Evolutionary conservation across 768 basidiomycete species (phyloP).

Genomic region (Termitomyces eurrhizus): DNA sequence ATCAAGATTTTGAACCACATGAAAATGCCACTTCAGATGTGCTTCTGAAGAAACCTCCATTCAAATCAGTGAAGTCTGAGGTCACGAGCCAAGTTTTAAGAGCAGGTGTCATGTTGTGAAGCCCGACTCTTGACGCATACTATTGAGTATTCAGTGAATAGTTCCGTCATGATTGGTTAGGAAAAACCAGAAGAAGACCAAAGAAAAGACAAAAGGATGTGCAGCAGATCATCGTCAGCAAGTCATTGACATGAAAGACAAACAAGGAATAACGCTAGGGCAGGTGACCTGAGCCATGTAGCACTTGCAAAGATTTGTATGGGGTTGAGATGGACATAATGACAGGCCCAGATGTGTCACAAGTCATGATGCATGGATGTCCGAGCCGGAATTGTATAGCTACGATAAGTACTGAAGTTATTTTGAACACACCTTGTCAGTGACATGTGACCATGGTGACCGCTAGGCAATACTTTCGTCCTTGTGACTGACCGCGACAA

Average conservation of each 20-base stretch:
- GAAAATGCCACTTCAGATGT: not conserved
- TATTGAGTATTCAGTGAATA: not conserved
- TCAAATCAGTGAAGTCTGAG: not conserved
- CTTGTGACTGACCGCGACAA: too few relatives aligned
- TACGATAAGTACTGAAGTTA: too few relatives aligned
- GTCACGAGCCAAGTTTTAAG: not conserved
- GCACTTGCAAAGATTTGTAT: not conserved
- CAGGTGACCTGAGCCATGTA: not conserved
- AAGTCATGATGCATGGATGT: too few relatives aligned
- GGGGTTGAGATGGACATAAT: not conserved
- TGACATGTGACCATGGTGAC: too few relatives aligned
- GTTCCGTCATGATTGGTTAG: not conserved
- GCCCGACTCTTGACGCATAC: not conserved
- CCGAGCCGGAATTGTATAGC: too few relatives aligned
- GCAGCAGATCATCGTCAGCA: not conserved
- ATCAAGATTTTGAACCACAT: not conserved
- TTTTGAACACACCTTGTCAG: too few relatives aligned
- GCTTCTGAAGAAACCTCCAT: not conserved
- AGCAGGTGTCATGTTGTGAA: not conserved
- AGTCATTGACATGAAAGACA: not conserved
- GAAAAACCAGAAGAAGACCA: not conserved
- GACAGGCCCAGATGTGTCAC: not conserved
- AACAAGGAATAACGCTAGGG: not conserved
- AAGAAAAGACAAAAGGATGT: not conserved
- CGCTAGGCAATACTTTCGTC: too few relatives aligned